Evolutionary conservation across 2,329 filamentous ascomycete species (phyloP), one percentile per base, ranked within the genome.

Genomic region (Colletotrichum limetticola): DNA sequence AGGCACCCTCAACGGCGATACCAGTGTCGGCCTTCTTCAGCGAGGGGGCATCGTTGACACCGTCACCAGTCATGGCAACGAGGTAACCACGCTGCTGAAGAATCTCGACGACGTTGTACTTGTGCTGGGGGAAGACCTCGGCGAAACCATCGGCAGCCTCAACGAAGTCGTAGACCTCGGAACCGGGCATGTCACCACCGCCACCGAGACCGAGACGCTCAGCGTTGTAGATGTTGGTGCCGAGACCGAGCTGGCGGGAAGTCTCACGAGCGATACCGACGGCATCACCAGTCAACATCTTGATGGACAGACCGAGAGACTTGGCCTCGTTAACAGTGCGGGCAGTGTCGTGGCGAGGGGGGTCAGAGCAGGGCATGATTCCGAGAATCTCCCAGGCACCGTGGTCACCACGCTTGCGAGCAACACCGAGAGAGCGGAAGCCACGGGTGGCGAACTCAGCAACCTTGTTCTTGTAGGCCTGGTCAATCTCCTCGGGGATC

Each of bases 21-120:
- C 95, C 95, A 79, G 94, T 97, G 86, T 98, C 94, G n/a, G 95
- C 95, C 88, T 95, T 97, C 88, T 97, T 97, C 81, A 97, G 88
- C 35, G 94, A 97, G 76, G 95, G 94, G 76, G 95, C 95, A 84
- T 97, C 95, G 86, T 97, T 97, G 86, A 97, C 95, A 90, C 95
- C 95, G 78, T 97, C 95, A 88, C 95, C 95, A 85, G 95, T 98
- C 95, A 98, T 97, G 82, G 95, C 95, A 85, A 97, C 95, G 53
- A 97, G 91, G 85, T 97, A 95, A 77, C 95, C 95, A 91, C 95
- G 94, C 86, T 96, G 93, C 86, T 97, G 95, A 63, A 97, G 90
- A 80, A 97, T 97, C 85, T 97, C 94, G 78, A 97, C 95, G 83
- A 97, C 94, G 76, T 95, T 94, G 75, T 95, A 97, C 89, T 97